A percentile compares a stretch with the other conserved stretches of the same genome.
Evolutionary conservation across 1,284 basidiomycete genomes (phyloP).

Genomic region (Pyrrhoderma noxium): DNA sequence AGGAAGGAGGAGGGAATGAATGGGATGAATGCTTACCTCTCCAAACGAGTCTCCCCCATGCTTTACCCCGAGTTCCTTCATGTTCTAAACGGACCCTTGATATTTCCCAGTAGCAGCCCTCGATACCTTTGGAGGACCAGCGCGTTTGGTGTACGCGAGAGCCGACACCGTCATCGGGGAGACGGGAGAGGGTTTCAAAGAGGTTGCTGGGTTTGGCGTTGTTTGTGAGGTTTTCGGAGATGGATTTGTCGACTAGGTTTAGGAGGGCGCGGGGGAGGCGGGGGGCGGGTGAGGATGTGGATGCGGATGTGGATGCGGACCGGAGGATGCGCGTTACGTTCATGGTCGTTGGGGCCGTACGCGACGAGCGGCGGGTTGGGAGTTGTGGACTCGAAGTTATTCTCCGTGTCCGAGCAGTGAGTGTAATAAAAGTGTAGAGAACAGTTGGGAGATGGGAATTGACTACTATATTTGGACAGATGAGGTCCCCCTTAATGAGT

Average conservation of each 20-base stretch:
- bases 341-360: not conserved
- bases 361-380: too few relatives aligned
- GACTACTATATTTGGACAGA: too few relatives aligned
- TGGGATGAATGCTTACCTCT: slow-evolving; percentile 44
- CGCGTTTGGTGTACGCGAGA: slow-evolving; percentile 60
- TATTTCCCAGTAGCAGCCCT: slow-evolving; percentile 64
- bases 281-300: not conserved
- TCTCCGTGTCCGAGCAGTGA: too few relatives aligned
- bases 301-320: not conserved
- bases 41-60: slow-evolving; percentile 72
- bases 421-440: too few relatives aligned
- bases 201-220: slow-evolving; percentile 54
- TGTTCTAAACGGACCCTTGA: slow-evolving; percentile 60
- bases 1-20: not conserved
- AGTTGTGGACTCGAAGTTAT: too few relatives aligned
- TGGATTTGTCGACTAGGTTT: slow-evolving; percentile 8
- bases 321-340: slow-evolving; percentile 3
- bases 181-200: slow-evolving; percentile 62
- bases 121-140: slow-evolving; percentile 64
- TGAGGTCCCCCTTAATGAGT: too few relatives aligned
- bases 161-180: slow-evolving; percentile 60
- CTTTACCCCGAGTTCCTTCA: slow-evolving; percentile 68
- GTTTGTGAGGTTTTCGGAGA: slow-evolving; percentile 31
- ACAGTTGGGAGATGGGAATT: too few relatives aligned
- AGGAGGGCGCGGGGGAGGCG: slow-evolving; percentile 12